These are phyloP conservation scores for Paxillus ammoniavirescens DNA, from an alignment of 768 basidiomycete species.

Conservation along the genomic window DNA sequence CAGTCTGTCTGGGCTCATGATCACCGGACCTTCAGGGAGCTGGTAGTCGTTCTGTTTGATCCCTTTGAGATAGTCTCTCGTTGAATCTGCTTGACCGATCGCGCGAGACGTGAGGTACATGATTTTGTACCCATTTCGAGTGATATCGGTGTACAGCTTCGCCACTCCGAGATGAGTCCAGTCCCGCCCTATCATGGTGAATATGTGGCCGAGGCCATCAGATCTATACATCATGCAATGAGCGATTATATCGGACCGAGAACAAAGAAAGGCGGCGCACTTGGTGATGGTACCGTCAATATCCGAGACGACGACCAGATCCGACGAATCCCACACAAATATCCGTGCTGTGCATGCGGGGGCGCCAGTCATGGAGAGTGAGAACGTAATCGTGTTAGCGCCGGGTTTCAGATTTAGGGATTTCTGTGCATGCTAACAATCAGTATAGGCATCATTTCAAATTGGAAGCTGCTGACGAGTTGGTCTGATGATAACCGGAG, in stretches of 20 bases:
- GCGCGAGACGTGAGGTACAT: slow-evolving; percentile 97
- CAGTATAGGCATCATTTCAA: not conserved
- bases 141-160: slow-evolving; percentile 95
- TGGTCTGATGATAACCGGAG: slow-evolving; percentile 93
- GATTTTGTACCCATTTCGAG: slow-evolving; percentile 94
- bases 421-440: slow-evolving; percentile 53
- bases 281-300: slow-evolving; percentile 99
- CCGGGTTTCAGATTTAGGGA: slow-evolving; percentile 80
- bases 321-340: slow-evolving; percentile 94
- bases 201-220: slow-evolving; percentile 93
- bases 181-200: slow-evolving; percentile 96
- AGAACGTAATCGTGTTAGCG: slow-evolving; percentile 90
- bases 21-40: slow-evolving; percentile 96
- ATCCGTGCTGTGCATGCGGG: slow-evolving; percentile 89
- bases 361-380: slow-evolving; percentile 77
- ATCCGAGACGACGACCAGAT: slow-evolving; percentile 90
- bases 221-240: slow-evolving; percentile 50
- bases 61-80: slow-evolving; percentile 88
- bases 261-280: slow-evolving; percentile 43
- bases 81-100: slow-evolving; percentile 97
- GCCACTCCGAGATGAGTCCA: slow-evolving; percentile 98
- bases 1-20: slow-evolving; percentile 96
- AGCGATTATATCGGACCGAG: not conserved
- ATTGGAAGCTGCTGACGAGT: slow-evolving; percentile 52
- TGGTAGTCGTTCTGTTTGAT: slow-evolving; percentile 96